phyloP scores from a whole-genome alignment of 2,329 filamentous ascomycete species.

The Lecanicillium sp. region DNA sequence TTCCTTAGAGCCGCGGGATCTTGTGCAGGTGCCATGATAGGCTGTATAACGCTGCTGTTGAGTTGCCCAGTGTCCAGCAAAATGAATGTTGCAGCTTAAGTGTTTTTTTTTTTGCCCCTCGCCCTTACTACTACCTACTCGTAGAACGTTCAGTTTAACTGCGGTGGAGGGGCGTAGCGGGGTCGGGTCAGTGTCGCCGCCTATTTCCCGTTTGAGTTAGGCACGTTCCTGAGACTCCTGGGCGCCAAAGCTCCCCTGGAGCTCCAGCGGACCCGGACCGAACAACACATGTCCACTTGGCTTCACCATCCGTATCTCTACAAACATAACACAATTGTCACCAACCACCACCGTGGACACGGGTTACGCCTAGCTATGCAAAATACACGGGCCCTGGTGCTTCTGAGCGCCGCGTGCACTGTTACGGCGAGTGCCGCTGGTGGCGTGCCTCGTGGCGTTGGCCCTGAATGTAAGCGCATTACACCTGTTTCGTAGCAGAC shows the following conservation, averaged over 20 bases:
- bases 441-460: constrained; percentile 71
- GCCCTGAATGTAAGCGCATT: constrained; percentile 72
- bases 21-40: constrained; percentile 15
- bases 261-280: neutral
- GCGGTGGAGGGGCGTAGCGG: too few relatives aligned
- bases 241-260: neutral
- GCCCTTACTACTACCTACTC: too few relatives aligned
- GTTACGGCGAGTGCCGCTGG: constrained; percentile 53
- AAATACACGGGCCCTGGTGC: constrained; percentile 39
- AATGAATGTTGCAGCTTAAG: too few relatives aligned
- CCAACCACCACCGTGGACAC: constrained; percentile 6
- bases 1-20: constrained; percentile 22
- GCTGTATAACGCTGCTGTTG: neutral
- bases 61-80: too few relatives aligned
- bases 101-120: constrained; percentile 3
- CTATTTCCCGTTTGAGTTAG: constrained; percentile 2
- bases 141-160: too few relatives aligned
- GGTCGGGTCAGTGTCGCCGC: too few relatives aligned
- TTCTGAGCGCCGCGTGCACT: constrained; percentile 41
- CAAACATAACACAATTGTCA: neutral
- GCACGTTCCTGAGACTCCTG: constrained; percentile 5
- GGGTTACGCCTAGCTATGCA: constrained; percentile 31
- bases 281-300: constrained; percentile 2
- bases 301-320: neutral
- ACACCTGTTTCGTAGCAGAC: constrained; percentile 6